A percentile compares a stretch with the other conserved stretches of the same genome.
Conservation (phyloP, 768 basidiomycete genomes). For the Lactarius hatsudake region DNA sequence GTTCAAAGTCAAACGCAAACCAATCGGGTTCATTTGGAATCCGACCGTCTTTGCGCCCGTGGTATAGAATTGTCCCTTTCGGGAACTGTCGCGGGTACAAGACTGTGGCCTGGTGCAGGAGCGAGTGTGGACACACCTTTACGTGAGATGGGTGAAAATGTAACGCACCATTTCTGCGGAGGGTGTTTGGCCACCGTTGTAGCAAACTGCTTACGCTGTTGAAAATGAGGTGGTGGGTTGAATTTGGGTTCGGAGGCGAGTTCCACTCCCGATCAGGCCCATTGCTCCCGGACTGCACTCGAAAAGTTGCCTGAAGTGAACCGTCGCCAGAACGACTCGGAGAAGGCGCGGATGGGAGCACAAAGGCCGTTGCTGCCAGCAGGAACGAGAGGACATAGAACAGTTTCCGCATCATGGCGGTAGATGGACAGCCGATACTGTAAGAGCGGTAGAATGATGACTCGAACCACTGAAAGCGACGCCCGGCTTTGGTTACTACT, state of each 20-base stretch:
- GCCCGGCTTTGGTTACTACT: too few species aligned
- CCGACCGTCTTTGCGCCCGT: too few species aligned
- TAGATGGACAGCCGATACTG: too few species aligned
- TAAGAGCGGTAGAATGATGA: too few species aligned
- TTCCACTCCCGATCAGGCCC: conserved; percentile 15
- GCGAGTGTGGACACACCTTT: neutral
- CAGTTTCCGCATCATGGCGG: neutral
- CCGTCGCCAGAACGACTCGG: conserved; percentile 24
- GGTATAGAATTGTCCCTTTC: too few species aligned
- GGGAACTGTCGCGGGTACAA: too few species aligned
- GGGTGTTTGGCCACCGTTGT: conserved; percentile 41
- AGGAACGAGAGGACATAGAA: neutral
- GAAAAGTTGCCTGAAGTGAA: conserved; percentile 27
- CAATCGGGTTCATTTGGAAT: too few species aligned
- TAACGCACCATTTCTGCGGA: conserved; percentile 27
- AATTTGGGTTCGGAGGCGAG: conserved; percentile 30
- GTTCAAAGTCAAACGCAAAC: too few species aligned
- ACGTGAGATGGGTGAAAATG: neutral
- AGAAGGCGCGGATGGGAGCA: conserved; percentile 21
- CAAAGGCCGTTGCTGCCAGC: neutral
- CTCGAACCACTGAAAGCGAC: too few species aligned
- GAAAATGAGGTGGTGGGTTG: conserved; percentile 38
- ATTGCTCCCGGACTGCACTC: neutral
- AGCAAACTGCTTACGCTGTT: conserved; percentile 36
- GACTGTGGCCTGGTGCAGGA: conserved; percentile 15